A percentile compares a stretch with the other conserved stretches of the same genome.
These are phyloP conservation scores for Metarhizium anisopliae DNA, from an alignment of 2,329 filamentous ascomycete genomes.

Conservation along the genomic window DNA sequence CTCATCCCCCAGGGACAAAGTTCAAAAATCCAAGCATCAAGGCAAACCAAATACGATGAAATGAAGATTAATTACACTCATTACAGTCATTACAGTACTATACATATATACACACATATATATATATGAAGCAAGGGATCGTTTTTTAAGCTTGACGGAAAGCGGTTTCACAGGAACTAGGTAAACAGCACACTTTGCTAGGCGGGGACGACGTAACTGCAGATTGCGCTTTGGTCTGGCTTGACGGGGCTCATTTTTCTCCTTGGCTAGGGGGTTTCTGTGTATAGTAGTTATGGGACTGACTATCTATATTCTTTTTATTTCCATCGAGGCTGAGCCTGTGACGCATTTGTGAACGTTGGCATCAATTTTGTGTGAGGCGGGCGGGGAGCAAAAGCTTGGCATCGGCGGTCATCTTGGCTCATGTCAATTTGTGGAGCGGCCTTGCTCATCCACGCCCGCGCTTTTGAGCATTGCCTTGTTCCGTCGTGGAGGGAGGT, in stretches of 20 bases:
- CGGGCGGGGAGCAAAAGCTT: no score
- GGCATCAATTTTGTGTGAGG: no score
- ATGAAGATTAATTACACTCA: background rate
- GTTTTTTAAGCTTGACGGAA: background rate
- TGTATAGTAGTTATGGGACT: no score
- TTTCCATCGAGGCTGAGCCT: no score
- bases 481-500: no score
- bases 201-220: background rate
- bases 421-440: no score
- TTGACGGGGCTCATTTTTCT: background rate
- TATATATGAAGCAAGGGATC: background rate
- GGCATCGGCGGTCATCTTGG: no score
- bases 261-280: no score
- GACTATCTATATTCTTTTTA: no score
- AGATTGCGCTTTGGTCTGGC: background rate
- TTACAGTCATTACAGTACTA: background rate
- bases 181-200: background rate
- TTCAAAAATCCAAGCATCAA: slow-evolving; percentile 30
- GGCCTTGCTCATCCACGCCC: no score
- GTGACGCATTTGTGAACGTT: no score
- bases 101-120: background rate
- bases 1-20: slow-evolving; percentile 50
- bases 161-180: background rate
- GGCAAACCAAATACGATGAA: slow-evolving; percentile 16
- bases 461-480: no score